A percentile compares a stretch with the other conserved stretches of the same genome.
phyloP scores from a whole-genome alignment of 176 grass and related monocot species.

The Cenchrus purpureus region DNA sequence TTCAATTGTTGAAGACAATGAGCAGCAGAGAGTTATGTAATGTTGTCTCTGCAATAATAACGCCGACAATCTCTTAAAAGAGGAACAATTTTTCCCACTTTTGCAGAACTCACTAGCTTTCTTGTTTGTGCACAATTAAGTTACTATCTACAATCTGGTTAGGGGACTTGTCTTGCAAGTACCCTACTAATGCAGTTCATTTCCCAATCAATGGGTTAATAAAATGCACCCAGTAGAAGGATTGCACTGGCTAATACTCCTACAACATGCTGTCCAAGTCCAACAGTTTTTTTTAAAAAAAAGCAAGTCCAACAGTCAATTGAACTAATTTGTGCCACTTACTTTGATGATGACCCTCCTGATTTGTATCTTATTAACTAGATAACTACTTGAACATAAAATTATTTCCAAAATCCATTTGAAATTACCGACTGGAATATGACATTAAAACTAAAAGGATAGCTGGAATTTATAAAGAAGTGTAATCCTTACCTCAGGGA shows the following conservation, averaged over 20 bases:
- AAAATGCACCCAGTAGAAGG: not conserved
- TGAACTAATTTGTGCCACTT: not conserved
- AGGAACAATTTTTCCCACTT: not conserved
- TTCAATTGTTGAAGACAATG: slow-evolving; percentile 5
- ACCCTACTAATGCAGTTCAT: not conserved
- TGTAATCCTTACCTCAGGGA: slow-evolving; percentile 80
- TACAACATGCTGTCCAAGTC: not conserved
- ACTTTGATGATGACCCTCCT: not conserved
- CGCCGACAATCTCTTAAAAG: not conserved
- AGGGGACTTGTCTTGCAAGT: not conserved
- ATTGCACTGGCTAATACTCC: not conserved
- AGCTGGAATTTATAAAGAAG: slow-evolving; percentile 3
- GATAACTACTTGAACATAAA: slow-evolving; percentile 19
- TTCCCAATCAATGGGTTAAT: not conserved
- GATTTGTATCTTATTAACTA: not conserved
- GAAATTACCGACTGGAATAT: not conserved
- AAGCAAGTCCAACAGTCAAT: not conserved
- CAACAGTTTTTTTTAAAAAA: not conserved
- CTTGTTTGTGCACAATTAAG: not conserved
- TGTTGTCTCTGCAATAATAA: too few relatives aligned
- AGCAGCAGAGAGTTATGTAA: not conserved
- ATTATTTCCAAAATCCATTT: slow-evolving; percentile 4
- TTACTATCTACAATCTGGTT: not conserved
- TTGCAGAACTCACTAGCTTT: not conserved
- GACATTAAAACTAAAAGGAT: not conserved